These are phyloP conservation scores for Claviceps digitariae DNA, from an alignment of 2,329 filamentous ascomycete genomes.

Conservation along the genomic window DNA sequence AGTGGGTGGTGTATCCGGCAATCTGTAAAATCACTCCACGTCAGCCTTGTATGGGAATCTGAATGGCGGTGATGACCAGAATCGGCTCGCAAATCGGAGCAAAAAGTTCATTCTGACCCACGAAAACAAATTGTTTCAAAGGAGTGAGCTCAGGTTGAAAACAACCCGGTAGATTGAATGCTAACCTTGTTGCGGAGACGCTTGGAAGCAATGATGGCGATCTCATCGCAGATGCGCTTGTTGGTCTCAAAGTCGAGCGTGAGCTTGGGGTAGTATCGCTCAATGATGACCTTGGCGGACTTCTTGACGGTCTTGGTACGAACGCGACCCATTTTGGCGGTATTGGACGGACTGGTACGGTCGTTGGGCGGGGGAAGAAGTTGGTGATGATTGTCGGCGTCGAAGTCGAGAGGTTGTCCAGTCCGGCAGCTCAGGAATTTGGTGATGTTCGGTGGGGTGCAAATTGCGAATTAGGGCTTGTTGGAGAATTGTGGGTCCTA, in stretches of 20 bases:
- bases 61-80: too few relatives aligned
- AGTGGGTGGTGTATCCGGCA: conserved; percentile 94
- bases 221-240: conserved; percentile 99
- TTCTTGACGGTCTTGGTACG: conserved; percentile 59
- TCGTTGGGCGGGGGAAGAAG: conserved; percentile 21
- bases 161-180: conserved; percentile 2
- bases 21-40: conserved; percentile 40
- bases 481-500: conserved; percentile 3
- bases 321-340: conserved; percentile 57
- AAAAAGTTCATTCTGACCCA: too few relatives aligned
- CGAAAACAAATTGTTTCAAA: too few relatives aligned
- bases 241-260: conserved; percentile 99
- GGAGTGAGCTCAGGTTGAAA: neutral
- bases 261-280: conserved; percentile 94
- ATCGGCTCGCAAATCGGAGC: too few relatives aligned
- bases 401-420: conserved; percentile 9
- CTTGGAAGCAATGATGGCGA: conserved; percentile 98
- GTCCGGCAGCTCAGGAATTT: conserved; percentile 12
- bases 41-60: neutral
- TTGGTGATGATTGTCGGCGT: neutral
- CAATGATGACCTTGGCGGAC: conserved; percentile 98
- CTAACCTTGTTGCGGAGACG: conserved; percentile 96
- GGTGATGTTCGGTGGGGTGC: conserved; percentile 14
- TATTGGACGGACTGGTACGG: conserved; percentile 25
- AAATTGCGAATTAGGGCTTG: conserved; percentile 18